A percentile compares a stretch with the other conserved stretches of the same genome.
Conservation (phyloP, 192 early-diverging fungal genomes). For the Rhizophagus clarus region DNA sequence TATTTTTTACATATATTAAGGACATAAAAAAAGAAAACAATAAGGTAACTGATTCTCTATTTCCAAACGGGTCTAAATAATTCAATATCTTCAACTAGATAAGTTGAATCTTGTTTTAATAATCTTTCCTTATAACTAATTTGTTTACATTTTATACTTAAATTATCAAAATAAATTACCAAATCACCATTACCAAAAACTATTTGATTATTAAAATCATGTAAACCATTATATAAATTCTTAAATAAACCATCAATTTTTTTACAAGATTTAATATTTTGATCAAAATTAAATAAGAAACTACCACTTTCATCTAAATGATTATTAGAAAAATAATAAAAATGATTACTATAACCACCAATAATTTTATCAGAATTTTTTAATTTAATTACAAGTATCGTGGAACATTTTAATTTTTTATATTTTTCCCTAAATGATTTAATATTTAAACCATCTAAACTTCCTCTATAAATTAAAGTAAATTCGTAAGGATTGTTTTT, state of each 20-base stretch:
- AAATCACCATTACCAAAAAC: not conserved
- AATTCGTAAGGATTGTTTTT: not conserved
- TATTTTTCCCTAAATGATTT: not conserved
- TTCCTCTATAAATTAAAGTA: not conserved
- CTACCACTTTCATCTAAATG: not conserved
- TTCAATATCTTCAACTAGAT: not conserved
- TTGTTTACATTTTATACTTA: not conserved
- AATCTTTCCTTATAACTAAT: not conserved
- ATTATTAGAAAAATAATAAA: not conserved
- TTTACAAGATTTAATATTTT: not conserved
- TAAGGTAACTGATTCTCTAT: too few species aligned
- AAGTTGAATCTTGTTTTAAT: not conserved
- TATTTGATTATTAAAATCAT: not conserved
- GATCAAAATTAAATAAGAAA: slow-evolving; percentile 8
- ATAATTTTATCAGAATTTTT: not conserved
- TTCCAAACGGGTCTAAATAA: not conserved
- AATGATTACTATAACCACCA: slow-evolving; percentile 13
- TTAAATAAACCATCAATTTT: not conserved
- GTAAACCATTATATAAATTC: not conserved
- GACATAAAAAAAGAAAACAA: too few species aligned
- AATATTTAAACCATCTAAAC: not conserved
- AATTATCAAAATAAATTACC: not conserved
- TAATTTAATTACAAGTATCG: not conserved
- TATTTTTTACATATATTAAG: too few species aligned
- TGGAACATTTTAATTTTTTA: not conserved